Percentiles rank a stretch among this genome's conserved stretches.
Evolutionary conservation across 208 protist genomes (phyloP).

Genomic region (Crithidia thermophila): DNA sequence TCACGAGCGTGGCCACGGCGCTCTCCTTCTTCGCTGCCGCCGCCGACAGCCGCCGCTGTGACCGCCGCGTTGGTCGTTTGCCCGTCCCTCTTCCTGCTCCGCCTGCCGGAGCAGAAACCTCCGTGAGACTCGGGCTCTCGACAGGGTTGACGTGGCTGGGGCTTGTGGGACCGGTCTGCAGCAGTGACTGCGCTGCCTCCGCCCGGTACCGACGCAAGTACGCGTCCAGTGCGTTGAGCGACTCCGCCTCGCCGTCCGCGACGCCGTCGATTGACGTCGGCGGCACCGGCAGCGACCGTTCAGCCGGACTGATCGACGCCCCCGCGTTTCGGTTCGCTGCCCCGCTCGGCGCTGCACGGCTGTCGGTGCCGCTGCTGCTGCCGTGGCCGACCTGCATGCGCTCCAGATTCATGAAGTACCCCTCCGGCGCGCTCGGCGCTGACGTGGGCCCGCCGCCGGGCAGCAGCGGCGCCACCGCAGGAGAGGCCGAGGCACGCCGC

Average conservation of each 20-base stretch:
- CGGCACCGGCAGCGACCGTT: background rate
- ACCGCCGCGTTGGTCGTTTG: slow-evolving; percentile 6
- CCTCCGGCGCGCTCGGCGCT: background rate
- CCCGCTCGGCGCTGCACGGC: no score
- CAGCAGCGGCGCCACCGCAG: background rate
- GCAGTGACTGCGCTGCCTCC: background rate
- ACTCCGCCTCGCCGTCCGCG: background rate
- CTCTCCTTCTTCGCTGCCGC: slow-evolving; percentile 18
- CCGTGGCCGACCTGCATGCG: slow-evolving; percentile 11
- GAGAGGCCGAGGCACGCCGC: background rate
- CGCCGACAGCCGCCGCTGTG: slow-evolving; percentile 6
- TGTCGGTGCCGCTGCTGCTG: background rate
- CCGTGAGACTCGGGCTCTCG: background rate
- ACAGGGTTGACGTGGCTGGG: background rate
- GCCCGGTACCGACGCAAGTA: slow-evolving; percentile 8
- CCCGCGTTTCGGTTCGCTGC: no score
- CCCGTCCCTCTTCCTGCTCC: background rate
- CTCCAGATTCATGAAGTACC: slow-evolving; percentile 9
- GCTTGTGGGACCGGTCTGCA: background rate
- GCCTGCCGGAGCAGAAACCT: background rate
- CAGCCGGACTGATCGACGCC: no score
- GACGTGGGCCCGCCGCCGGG: background rate
- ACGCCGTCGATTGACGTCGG: slow-evolving; percentile 13
- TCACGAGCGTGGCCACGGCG: slow-evolving; percentile 12
- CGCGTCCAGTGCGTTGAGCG: background rate